phyloP scores from a whole-genome alignment of 2,329 filamentous ascomycete species.

The Diaporthe citrichinensis region DNA sequence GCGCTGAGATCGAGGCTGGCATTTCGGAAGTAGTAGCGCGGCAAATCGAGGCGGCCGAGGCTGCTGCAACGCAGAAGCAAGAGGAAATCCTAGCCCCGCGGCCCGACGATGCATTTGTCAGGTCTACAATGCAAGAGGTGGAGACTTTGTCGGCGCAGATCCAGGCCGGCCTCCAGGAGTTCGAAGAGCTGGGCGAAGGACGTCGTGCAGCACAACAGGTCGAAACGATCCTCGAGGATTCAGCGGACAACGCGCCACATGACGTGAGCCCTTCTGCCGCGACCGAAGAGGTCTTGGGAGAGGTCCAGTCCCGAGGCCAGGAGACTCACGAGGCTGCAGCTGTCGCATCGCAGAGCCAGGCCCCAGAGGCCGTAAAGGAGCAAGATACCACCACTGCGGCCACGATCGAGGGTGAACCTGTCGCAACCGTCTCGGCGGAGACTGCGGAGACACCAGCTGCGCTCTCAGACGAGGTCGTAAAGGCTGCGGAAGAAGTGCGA shows the following conservation, averaged over 20 bases:
- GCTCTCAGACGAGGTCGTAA: conserved; percentile 20
- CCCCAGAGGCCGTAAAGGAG: conserved; percentile 16
- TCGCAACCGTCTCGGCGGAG: neutral
- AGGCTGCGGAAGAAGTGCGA: conserved; percentile 33
- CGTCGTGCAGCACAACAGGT: conserved; percentile 2
- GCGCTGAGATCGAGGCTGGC: conserved; percentile 45
- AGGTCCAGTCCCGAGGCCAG: neutral
- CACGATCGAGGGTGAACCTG: neutral
- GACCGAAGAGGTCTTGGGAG: neutral
- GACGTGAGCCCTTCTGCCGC: neutral
- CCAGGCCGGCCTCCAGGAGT: neutral
- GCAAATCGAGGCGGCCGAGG: conserved; percentile 38
- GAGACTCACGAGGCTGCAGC: conserved; percentile 5
- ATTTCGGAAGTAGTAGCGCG: conserved; percentile 45
- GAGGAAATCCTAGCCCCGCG: neutral
- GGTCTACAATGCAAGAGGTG: conserved; percentile 3
- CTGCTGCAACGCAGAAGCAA: neutral
- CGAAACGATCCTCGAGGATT: neutral
- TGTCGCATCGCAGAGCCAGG: conserved; percentile 19
- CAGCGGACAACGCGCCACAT: conserved; percentile 13
- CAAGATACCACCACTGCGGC: neutral
- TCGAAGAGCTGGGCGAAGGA: conserved; percentile 11
- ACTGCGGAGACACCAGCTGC: neutral
- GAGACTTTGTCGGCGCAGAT: neutral
- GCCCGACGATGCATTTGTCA: neutral